Conservation (phyloP, 2,329 filamentous ascomycete genomes). For the Dothistroma pini region DNA sequence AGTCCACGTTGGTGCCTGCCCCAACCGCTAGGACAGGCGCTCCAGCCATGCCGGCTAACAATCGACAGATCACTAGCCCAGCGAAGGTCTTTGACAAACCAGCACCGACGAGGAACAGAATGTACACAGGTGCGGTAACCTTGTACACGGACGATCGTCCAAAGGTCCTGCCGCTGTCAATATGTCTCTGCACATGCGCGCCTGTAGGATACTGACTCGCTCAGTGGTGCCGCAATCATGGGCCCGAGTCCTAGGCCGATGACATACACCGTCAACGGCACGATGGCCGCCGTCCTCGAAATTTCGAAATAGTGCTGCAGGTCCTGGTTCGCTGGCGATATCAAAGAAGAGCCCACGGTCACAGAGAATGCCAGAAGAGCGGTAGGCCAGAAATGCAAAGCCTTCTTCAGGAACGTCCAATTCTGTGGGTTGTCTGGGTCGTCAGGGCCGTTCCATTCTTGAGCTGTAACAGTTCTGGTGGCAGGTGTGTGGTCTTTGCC, state of each 20-base stretch:
- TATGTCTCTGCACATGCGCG: slow-evolving; percentile 38
- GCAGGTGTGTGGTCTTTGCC: slow-evolving; percentile 4
- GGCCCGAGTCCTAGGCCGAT: slow-evolving; percentile 66
- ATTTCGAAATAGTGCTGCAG: slow-evolving; percentile 48
- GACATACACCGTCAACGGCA: slow-evolving; percentile 56
- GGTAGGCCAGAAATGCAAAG: slow-evolving; percentile 15
- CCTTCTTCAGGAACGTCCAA: slow-evolving; percentile 19
- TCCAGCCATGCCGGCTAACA: slow-evolving; percentile 48
- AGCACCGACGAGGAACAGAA: slow-evolving; percentile 35
- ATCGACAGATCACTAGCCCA: slow-evolving; percentile 27
- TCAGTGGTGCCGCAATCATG: slow-evolving; percentile 43
- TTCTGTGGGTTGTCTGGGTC: slow-evolving; percentile 24
- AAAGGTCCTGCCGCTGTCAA: slow-evolving; percentile 17
- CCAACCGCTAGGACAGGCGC: slow-evolving; percentile 40
- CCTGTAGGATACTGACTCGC: slow-evolving; percentile 52
- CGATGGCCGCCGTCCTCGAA: slow-evolving; percentile 53
- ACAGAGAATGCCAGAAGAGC: slow-evolving; percentile 26
- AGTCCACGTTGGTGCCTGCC: slow-evolving; percentile 41
- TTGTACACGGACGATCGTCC: slow-evolving; percentile 38
- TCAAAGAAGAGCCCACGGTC: slow-evolving; percentile 26
- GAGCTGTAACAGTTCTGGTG: slow-evolving; percentile 13
- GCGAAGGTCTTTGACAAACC: slow-evolving; percentile 28
- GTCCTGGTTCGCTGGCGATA: slow-evolving; percentile 24
- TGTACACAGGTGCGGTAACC: slow-evolving; percentile 34
- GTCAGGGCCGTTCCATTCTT: slow-evolving; percentile 28